A percentile compares a stretch with the other conserved stretches of the same genome.
These are phyloP conservation scores for Plasmodium blacklocki DNA, from an alignment of 169 alveolate genomes.

Conservation along the genomic window DNA sequence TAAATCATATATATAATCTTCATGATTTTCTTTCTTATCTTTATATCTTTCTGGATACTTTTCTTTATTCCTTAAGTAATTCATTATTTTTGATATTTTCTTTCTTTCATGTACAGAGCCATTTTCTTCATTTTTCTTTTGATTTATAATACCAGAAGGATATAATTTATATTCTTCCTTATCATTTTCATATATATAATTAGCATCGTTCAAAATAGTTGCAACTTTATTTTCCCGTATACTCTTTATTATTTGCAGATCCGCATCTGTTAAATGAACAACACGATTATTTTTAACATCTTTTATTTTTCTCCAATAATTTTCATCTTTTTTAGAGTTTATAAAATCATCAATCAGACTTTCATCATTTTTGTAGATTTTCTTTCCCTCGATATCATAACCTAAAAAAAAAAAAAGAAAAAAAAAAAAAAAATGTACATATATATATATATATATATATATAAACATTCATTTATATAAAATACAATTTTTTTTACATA, in stretches of 20 bases:
- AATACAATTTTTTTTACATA: neutral
- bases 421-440: neutral
- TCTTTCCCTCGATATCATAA: conserved; percentile 59
- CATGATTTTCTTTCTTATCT: conserved; percentile 1
- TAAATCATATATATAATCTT: conserved; percentile 32
- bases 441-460: too few relatives aligned
- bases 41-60: conserved; percentile 45
- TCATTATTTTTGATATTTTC: conserved; percentile 24
- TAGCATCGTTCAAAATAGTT: conserved; percentile 13
- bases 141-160: neutral
- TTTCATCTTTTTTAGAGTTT: conserved; percentile 29
- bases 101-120: conserved; percentile 21
- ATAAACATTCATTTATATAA: neutral
- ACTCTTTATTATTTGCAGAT: conserved; percentile 48
- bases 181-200: conserved; percentile 74
- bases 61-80: conserved; percentile 25
- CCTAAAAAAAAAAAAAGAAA: conserved; percentile 13
- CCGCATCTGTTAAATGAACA: conserved; percentile 44
- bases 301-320: conserved; percentile 73
- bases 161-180: conserved; percentile 68
- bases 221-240: conserved; percentile 70
- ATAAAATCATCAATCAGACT: conserved; percentile 65
- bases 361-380: conserved; percentile 36
- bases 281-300: conserved; percentile 72
- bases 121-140: conserved; percentile 11